Percentiles rank a stretch among this genome's conserved stretches.
Conservation (phyloP, 2,329 filamentous ascomycete species). For the Dryadomyces quercus-mongolicae region DNA sequence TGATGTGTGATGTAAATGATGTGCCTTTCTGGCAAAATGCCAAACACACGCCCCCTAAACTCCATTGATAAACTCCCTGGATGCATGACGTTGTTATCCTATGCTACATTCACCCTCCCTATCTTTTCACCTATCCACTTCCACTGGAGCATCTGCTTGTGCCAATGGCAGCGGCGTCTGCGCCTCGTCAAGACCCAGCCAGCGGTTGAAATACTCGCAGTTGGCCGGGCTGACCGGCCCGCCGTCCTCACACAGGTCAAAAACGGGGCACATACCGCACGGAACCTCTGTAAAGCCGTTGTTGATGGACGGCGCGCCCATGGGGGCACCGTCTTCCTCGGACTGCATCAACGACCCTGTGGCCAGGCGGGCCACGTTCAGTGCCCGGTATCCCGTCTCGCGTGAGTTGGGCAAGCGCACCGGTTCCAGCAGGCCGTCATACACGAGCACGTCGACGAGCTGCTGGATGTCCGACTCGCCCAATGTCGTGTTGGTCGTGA, state of each 20-base stretch:
- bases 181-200: conserved; percentile 45
- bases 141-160: conserved; percentile 1
- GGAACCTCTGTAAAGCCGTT: conserved; percentile 82
- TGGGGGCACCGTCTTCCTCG: conserved; percentile 12
- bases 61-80: background rate
- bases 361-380: conserved; percentile 32
- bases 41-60: background rate
- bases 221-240: conserved; percentile 82
- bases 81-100: background rate
- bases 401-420: conserved; percentile 34
- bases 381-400: conserved; percentile 37
- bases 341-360: conserved; percentile 20
- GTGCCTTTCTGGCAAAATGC: too few relatives aligned
- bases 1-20: background rate
- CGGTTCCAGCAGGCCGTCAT: conserved; percentile 69
- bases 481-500: conserved; percentile 61
- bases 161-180: conserved; percentile 5
- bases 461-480: conserved; percentile 69
- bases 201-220: conserved; percentile 83
- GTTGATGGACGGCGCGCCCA: conserved; percentile 28
- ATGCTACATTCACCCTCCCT: background rate
- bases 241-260: conserved; percentile 81
- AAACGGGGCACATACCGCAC: conserved; percentile 86
- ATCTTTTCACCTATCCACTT: background rate
- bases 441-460: conserved; percentile 77